Base-by-base conservation (phyloP, 352 stramenopile species). In the Aphanomyces astaci region DNA sequence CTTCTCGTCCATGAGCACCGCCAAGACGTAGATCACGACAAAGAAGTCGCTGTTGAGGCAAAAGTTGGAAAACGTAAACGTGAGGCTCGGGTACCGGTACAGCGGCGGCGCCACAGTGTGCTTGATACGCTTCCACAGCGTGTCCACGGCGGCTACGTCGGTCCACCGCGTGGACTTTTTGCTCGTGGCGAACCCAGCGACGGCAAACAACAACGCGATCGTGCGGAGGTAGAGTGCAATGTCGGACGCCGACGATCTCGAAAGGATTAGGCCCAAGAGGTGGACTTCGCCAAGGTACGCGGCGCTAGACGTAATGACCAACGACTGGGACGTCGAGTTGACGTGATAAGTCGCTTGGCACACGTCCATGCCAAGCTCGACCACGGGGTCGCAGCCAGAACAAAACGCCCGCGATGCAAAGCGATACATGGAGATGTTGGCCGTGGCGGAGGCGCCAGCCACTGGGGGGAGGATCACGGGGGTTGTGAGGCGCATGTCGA, bases 41-140 rank as follows among this genome's bases (percentile, higher is more conserved):
- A 66, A 66, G 10, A 22, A 40, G 46, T 66, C 59, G 59, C 59
- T 53, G 46, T 66, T 66, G 33, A 53, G 32, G 46, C 40, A 66
- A 55, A 66, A 66, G 33, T n/a, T 45, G 22, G 59, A 59, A 30
- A 66, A 25, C 7, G 9, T 59, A 11, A 66, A 24, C 10, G 59
- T 36, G 30, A 19, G n/a, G 19, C 25, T 53, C 2, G 15, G 3
- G 28, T 66, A 66, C 13, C 59, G 59, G 32, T 53, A 66, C 9
- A 66, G 56, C 28, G 59, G 59, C 22, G 59, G 59, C 25, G 59
- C 33, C 10, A 66, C 15, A 13, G 59, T 66, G 59, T 66, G 51
- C 7, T 22, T n/a, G 5, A 30, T 19, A n/a, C 48, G 48, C 22
- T 54, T 54, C 36, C 43, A 66, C n/a, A 28, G n/a, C 24, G 45